Evolutionary conservation across 1,284 basidiomycete genomes (phyloP), one percentile per base, ranked within the genome.

Genomic region (Moesziomyces sp.): DNA sequence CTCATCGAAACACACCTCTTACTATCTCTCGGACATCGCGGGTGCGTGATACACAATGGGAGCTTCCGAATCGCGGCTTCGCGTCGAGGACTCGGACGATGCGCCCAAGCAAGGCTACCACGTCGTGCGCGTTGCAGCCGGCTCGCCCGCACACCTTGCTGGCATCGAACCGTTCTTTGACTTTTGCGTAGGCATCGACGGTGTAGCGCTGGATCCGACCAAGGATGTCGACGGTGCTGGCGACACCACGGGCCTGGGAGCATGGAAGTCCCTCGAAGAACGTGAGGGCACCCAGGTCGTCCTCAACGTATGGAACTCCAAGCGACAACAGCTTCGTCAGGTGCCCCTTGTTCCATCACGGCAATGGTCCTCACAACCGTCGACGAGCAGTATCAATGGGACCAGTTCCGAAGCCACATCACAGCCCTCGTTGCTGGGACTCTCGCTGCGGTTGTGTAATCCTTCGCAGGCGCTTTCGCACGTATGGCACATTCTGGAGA

Each of bases 401-500:
- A 70, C 52, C 53, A 59, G 63, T 44, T 65, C 66, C 3, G 47
- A 63, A 48, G 64, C 73, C 2, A 61, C 56, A 35, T 71, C 74
- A 8, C 85, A 87, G 64, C 87, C 88, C 0, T 97, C 94, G 3
- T 85, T 98, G 26, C 88, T 99, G 9, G 96, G 96, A 1, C 88
- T 98, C 6, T 94, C 92, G 71, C 91, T 98, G 88, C 89, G 96
- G 18, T 89, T 97, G 80, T 98, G 92, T 64, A 74, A 78, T 34
- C 81, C 81, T 3, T 68, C 77, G 13, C 78, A 74, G 34, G 74
- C 80, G 1, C 61, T 80, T 0, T 74, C 66, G 8, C 71, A 77
- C 51, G 80, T 98, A 8, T 99, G 96, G 95, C 96, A 99, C 85
- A 94, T 99, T 48, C 87, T 99, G 52, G 97, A 99, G 83, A 94